Evolutionary conservation across 2,329 filamentous ascomycete genomes (phyloP).

Genomic region (Sporothrix mexicana): DNA sequence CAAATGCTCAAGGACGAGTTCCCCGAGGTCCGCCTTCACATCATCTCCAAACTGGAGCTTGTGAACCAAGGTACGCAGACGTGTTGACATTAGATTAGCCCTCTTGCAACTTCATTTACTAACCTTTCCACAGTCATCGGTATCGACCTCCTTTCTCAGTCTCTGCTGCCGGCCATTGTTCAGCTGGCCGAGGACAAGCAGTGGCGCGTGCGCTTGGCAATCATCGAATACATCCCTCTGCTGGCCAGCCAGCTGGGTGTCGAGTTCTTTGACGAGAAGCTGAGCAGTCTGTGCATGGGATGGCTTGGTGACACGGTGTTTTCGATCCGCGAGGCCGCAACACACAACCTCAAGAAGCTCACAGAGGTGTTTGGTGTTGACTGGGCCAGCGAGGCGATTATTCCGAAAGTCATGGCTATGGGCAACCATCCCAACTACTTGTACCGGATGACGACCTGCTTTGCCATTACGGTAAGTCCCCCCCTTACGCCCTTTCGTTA

Average conservation of each 20-base stretch:
- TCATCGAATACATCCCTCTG: conserved; percentile 98
- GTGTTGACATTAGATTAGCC: conserved; percentile 29
- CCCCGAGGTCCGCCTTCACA: conserved; percentile 95
- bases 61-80: conserved; percentile 84
- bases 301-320: conserved; percentile 99
- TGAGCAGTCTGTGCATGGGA: conserved; percentile 94
- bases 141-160: conserved; percentile 95
- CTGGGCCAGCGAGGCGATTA: conserved; percentile 96
- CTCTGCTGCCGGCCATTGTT: conserved; percentile 93
- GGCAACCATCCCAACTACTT: conserved; percentile 98
- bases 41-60: conserved; percentile 98
- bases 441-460: conserved; percentile 99
- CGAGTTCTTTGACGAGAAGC: conserved; percentile 97
- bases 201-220: conserved; percentile 96
- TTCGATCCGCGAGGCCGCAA: conserved; percentile 96
- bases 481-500: not conserved
- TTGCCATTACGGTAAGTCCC: conserved; percentile 67
- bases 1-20: conserved; percentile 99
- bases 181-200: conserved; percentile 99
- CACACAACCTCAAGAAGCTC: conserved; percentile 96
- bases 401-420: conserved; percentile 98
- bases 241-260: conserved; percentile 95
- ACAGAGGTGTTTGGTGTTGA: conserved; percentile 98
- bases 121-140: conserved; percentile 76
- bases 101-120: conserved; percentile 31